Evolutionary conservation across 2,329 filamentous ascomycete genomes (phyloP).

Genomic region (Diaporthe helianthi): DNA sequence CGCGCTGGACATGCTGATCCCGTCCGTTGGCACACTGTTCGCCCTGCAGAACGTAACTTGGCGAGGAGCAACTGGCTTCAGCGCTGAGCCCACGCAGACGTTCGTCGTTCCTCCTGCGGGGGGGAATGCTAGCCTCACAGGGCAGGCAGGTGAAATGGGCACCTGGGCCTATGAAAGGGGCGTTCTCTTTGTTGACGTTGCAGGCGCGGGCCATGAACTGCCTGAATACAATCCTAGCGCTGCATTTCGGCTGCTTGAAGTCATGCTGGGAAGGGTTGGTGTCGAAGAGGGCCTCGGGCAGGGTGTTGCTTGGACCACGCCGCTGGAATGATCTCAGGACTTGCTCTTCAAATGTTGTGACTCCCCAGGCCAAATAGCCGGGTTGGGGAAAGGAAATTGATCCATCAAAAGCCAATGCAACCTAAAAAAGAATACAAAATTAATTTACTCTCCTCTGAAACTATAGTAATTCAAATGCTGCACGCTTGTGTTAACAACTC

Average conservation of each 20-base stretch:
- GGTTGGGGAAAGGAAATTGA: no score
- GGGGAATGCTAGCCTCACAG: conserved; percentile 42
- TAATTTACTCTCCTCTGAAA: no score
- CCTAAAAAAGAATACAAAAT: no score
- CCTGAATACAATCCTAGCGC: conserved; percentile 24
- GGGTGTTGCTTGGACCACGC: conserved; percentile 5
- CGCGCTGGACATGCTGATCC: conserved; percentile 71
- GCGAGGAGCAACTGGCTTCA: conserved; percentile 75
- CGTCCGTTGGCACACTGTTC: conserved; percentile 75
- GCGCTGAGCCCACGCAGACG: conserved; percentile 62
- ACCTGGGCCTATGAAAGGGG: conserved; percentile 26
- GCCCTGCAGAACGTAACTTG: conserved; percentile 84
- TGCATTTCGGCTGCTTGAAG: conserved; percentile 29
- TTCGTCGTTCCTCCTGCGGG: conserved; percentile 73
- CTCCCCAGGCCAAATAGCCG: no score
- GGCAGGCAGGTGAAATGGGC: conserved; percentile 31
- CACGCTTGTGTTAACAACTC: no score
- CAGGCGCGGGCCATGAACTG: conserved; percentile 25
- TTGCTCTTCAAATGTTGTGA: background rate
- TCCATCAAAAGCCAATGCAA: no score
- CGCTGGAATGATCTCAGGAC: background rate
- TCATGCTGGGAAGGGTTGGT: conserved; percentile 27
- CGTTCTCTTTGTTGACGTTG: conserved; percentile 35
- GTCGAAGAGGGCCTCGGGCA: conserved; percentile 25
- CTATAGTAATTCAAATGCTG: no score